A percentile compares a stretch with the other conserved stretches of the same genome.
phyloP scores from a whole-genome alignment of 495 filamentous ascomycete genomes.

The Thermothielavioides terrestris region DNA sequence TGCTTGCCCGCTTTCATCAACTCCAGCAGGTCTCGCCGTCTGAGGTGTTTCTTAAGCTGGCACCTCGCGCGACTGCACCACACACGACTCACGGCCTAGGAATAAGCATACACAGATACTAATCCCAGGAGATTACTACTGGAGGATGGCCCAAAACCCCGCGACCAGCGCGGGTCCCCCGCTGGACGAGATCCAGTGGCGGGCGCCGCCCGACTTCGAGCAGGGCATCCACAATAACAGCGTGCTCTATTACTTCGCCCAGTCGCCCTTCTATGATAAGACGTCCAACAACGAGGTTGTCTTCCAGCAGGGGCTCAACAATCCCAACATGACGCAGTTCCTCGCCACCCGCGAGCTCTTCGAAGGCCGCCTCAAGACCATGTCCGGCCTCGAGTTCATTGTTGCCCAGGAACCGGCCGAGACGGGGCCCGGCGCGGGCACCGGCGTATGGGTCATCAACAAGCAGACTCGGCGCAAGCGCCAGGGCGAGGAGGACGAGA shows the following conservation, averaged over 20 bases:
- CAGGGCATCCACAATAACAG: conserved; percentile 51
- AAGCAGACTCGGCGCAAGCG: conserved; percentile 72
- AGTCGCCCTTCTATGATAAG: conserved; percentile 84
- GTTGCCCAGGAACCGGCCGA: conserved; percentile 70
- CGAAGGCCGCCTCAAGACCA: conserved; percentile 63
- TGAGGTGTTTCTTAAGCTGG: too few species aligned
- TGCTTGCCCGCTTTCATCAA: too few species aligned
- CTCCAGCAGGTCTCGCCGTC: too few species aligned
- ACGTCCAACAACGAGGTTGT: conserved; percentile 82
- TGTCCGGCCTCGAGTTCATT: conserved; percentile 77
- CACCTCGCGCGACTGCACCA: too few species aligned
- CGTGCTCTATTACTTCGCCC: conserved; percentile 83
- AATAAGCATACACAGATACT: too few species aligned
- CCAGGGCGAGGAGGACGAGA: conserved; percentile 49
- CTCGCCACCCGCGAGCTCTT: conserved; percentile 66
- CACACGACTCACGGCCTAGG: too few species aligned
- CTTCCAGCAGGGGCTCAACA: conserved; percentile 64
- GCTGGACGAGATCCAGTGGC: conserved; percentile 75
- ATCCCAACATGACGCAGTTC: conserved; percentile 48
- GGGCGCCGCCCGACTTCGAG: conserved; percentile 49
- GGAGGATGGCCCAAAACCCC: conserved; percentile 7
- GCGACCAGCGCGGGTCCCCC: conserved; percentile 41
- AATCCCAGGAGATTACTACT: not conserved
- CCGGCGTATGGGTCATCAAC: conserved; percentile 83
- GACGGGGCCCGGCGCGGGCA: conserved; percentile 51